phyloP scores from a whole-genome alignment of 805 yeast species.

The Kregervanrija fluxuum region DNA sequence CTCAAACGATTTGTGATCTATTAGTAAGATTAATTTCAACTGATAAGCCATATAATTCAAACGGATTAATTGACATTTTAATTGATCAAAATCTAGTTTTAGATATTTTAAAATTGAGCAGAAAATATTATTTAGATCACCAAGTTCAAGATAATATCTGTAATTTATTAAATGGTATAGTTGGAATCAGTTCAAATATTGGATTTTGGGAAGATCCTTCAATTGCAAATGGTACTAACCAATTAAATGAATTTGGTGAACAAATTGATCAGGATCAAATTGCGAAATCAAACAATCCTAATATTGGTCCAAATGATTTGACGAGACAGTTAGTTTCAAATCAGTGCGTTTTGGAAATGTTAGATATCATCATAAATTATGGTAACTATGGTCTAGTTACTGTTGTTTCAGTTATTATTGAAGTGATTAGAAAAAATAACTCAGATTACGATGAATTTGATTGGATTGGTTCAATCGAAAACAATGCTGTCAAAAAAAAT shows the following conservation, averaged over 20 bases:
- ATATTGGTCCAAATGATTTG: constrained; percentile 91
- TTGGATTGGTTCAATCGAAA: constrained; percentile 26
- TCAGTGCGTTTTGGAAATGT: constrained; percentile 54
- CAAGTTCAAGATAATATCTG: constrained; percentile 35
- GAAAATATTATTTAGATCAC: constrained; percentile 23
- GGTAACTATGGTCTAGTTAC: constrained; percentile 81
- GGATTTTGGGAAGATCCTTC: constrained; percentile 27
- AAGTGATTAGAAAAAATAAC: constrained; percentile 87
- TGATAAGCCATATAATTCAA: constrained; percentile 82
- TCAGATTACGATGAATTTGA: constrained; percentile 76
- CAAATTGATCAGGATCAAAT: constrained; percentile 44
- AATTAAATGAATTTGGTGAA: constrained; percentile 50
- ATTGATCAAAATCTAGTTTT: constrained; percentile 64
- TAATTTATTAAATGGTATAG: constrained; percentile 86
- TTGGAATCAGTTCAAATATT: constrained; percentile 39
- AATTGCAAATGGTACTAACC: constrained; percentile 4
- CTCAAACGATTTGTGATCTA: constrained; percentile 87
- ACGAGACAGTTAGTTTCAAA: constrained; percentile 84
- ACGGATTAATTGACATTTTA: constrained; percentile 73
- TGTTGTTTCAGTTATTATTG: constrained; percentile 90
- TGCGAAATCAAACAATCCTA: constrained; percentile 52
- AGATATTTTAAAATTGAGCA: constrained; percentile 64
- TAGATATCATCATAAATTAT: constrained; percentile 66
- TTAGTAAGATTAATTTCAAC: constrained; percentile 80
- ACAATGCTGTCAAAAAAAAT: constrained; percentile 9